Conservation (phyloP, 2,329 filamentous ascomycete genomes). For the Neonectria punicea region DNA sequence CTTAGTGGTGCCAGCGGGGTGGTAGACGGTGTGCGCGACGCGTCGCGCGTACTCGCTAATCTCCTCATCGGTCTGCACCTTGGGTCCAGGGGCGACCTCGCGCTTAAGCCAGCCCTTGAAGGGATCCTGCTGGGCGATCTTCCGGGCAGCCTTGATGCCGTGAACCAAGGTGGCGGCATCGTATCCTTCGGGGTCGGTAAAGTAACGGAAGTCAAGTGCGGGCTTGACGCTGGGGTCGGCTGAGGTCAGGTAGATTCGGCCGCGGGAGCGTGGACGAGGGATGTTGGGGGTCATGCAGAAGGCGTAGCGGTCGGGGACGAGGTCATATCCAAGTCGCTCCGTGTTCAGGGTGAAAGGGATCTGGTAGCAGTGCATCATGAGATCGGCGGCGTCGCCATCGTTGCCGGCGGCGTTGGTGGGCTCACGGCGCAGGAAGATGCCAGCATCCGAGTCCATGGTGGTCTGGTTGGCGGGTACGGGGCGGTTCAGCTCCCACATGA, state of each 20-base stretch:
- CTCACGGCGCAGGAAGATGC: constrained; percentile 87
- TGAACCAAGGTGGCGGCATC: constrained; percentile 84
- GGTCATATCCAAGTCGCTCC: constrained; percentile 76
- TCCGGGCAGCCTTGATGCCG: constrained; percentile 80
- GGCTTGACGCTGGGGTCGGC: constrained; percentile 81
- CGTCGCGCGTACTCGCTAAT: constrained; percentile 83
- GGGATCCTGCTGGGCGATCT: constrained; percentile 78
- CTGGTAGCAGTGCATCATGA: constrained; percentile 98
- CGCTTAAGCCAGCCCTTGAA: constrained; percentile 87
- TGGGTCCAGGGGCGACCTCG: constrained; percentile 81
- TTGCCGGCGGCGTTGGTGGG: constrained; percentile 70
- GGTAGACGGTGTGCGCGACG: constrained; percentile 89
- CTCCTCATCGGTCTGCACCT: constrained; percentile 79
- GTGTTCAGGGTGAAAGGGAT: constrained; percentile 94
- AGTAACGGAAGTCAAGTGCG: constrained; percentile 88
- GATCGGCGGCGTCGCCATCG: constrained; percentile 81
- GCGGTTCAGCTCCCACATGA: constrained; percentile 81
- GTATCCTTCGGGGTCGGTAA: constrained; percentile 87
- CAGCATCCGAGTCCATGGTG: constrained; percentile 91
- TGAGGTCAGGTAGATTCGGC: constrained; percentile 81
- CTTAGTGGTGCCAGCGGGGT: constrained; percentile 89
- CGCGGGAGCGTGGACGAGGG: constrained; percentile 81
- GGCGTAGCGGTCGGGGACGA: constrained; percentile 75
- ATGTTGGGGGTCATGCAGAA: constrained; percentile 97
- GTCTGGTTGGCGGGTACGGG: constrained; percentile 82